phyloP scores from a whole-genome alignment of 2,329 filamentous ascomycete species.

The Lachnellula arida region DNA sequence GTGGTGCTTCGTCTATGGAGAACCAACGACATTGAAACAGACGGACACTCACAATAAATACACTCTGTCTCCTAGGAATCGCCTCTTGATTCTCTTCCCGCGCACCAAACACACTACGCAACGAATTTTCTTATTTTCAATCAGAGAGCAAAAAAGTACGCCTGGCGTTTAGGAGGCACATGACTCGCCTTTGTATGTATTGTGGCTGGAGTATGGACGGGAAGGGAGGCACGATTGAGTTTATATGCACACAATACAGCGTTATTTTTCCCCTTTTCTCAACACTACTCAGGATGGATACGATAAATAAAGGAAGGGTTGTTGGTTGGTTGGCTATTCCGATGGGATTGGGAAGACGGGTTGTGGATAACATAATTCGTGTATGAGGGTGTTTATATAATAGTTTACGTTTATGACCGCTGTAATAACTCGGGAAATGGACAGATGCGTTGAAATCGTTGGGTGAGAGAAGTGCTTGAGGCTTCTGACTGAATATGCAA shows the following conservation, averaged over 20 bases:
- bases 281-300: neutral
- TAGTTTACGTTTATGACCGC: neutral
- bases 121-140: conserved; percentile 10
- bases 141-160: neutral
- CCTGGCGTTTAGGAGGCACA: neutral
- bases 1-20: conserved; percentile 22
- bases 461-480: neutral
- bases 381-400: neutral
- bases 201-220: neutral
- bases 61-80: neutral
- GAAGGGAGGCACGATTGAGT: neutral
- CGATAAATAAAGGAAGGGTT: neutral
- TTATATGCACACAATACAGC: neutral
- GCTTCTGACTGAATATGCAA: too few species aligned
- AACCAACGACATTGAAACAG: conserved; percentile 9
- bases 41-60: neutral
- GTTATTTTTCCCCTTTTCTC: neutral
- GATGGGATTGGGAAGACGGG: neutral
- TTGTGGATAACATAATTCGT: neutral
- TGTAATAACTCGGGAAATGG: neutral
- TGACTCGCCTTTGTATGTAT: neutral
- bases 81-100: neutral
- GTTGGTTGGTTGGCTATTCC: neutral
- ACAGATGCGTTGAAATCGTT: neutral
- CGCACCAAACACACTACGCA: neutral